Base-by-base conservation (phyloP, 164 flowering plant genomes). In the Pachysandra terminalis region DNA sequence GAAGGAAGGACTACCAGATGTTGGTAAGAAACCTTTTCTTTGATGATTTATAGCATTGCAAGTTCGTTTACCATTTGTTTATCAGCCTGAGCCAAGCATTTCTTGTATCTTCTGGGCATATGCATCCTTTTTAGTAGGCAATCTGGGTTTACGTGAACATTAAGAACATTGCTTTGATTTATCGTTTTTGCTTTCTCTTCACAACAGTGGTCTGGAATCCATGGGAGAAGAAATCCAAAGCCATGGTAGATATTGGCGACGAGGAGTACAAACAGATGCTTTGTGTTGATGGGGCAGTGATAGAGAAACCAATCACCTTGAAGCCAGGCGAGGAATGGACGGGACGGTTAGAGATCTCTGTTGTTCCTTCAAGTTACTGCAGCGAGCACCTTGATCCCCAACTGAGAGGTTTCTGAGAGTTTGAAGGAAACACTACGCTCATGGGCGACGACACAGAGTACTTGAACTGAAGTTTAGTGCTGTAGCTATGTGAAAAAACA, bases 251-350 rank as follows among this genome's bases (percentile, higher is more conserved):
- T 80, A 79, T 96, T 52, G 93, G 96, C 0, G 92, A 90, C 13
- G 95, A 86, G 23, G 99, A 96, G 73, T 96, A 93, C 87, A 89
- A 88, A 61, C 87, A 88, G 73, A 93, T 91, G 98, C 78, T 90
- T 28, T 93, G 98, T 64, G 95, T 96, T 3, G 89, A 87, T 73
- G 97, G 83, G n/a, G 95, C 97, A 19, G 90, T 81, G 8, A 77
- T 88, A 1, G 96, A 91, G 85, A 96, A 77, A 28, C 89, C 90
- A 1, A 83, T 96, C 65, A 81, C 88, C 4, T 71, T 93, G 77
- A 96, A 84, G 78, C 92, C 98, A 4, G 98, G 99, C 0, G 90
- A 93, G 71, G 98, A 96, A 69, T 93, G 99, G 99, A 90, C 81
- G 5, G 97, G 92, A 19, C 78, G 86, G 9, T 21, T 88, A 61